These are phyloP conservation scores for Hansfordia pulvinata DNA, from an alignment of 2,329 filamentous ascomycete genomes.

Conservation along the genomic window DNA sequence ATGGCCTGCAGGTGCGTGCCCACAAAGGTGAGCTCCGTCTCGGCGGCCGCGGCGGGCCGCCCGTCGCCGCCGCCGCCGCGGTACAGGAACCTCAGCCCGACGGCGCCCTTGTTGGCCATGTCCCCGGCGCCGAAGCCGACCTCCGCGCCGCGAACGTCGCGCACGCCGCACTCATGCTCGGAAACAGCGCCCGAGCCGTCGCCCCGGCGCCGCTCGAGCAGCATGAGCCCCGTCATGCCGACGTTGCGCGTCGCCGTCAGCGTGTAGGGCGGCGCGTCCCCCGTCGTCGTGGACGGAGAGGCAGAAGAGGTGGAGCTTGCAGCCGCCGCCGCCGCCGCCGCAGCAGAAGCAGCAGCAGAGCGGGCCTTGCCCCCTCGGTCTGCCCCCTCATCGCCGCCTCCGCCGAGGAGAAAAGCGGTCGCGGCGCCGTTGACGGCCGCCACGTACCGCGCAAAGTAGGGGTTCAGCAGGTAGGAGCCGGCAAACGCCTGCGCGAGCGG, in stretches of 20 bases:
- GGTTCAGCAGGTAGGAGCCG: slow-evolving; percentile 62
- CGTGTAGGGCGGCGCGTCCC: slow-evolving; percentile 40
- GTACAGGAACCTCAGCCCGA: slow-evolving; percentile 62
- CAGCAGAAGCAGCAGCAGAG: too few relatives aligned
- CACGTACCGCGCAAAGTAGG: slow-evolving; percentile 61
- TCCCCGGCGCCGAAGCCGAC: slow-evolving; percentile 75
- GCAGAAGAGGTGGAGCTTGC: too few relatives aligned
- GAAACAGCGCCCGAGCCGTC: slow-evolving; percentile 44
- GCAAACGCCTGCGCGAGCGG: slow-evolving; percentile 77
- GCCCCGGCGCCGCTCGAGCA: slow-evolving; percentile 58
- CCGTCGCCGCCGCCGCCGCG: slow-evolving; percentile 20
- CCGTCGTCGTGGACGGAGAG: slow-evolving; percentile 2
- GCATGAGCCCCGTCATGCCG: slow-evolving; percentile 80
- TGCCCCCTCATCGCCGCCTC: too few relatives aligned
- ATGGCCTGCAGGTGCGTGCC: slow-evolving; percentile 80
- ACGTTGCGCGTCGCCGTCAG: slow-evolving; percentile 60
- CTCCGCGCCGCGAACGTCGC: slow-evolving; percentile 63
- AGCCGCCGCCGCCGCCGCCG: too few relatives aligned
- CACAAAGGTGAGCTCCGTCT: slow-evolving; percentile 68
- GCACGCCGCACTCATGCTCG: too few relatives aligned
- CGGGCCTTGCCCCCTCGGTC: too few relatives aligned
- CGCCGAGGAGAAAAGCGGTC: too few relatives aligned
- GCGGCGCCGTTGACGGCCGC: slow-evolving; percentile 61
- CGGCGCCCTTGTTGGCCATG: slow-evolving; percentile 93
- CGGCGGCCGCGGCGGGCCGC: slow-evolving; percentile 14